Conservation (phyloP, 2,329 filamentous ascomycete species). For the Cercospora berteroae region DNA sequence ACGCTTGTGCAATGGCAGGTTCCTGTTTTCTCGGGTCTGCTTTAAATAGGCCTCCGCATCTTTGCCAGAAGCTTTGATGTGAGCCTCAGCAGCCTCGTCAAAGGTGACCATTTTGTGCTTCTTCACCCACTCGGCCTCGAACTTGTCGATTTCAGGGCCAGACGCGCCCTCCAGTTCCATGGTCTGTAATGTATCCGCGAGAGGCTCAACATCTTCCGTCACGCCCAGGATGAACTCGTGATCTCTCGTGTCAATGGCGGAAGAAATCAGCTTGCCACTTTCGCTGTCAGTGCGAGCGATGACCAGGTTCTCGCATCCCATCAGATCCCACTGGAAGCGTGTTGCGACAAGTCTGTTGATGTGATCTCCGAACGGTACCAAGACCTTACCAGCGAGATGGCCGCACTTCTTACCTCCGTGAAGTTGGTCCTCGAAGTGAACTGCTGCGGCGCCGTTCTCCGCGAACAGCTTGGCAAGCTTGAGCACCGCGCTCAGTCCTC, state of each 20-base stretch:
- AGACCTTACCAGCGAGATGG: slow-evolving; percentile 90
- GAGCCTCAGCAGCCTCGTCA: slow-evolving; percentile 65
- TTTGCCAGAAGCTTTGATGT: slow-evolving; percentile 37
- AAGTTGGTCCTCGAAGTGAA: slow-evolving; percentile 97
- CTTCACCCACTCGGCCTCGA: slow-evolving; percentile 86
- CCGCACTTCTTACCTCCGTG: slow-evolving; percentile 99
- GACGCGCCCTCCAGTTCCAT: slow-evolving; percentile 82
- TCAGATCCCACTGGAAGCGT: slow-evolving; percentile 96
- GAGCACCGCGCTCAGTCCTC: slow-evolving; percentile 85
- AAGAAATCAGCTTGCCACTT: slow-evolving; percentile 85
- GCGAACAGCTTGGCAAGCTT: slow-evolving; percentile 97
- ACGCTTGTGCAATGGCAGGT: slow-evolving; percentile 76
- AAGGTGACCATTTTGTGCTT: slow-evolving; percentile 81
- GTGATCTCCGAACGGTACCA: slow-evolving; percentile 91
- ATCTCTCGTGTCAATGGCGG: slow-evolving; percentile 87
- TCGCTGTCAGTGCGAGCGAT: slow-evolving; percentile 96
- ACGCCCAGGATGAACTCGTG: slow-evolving; percentile 96
- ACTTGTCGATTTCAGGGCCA: slow-evolving; percentile 77
- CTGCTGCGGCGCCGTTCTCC: slow-evolving; percentile 91
- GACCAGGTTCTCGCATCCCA: slow-evolving; percentile 92
- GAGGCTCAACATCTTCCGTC: slow-evolving; percentile 71
- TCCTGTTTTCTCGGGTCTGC: slow-evolving; percentile 55
- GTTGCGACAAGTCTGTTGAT: slow-evolving; percentile 91
- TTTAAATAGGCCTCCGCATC: slow-evolving; percentile 32
- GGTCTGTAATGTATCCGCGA: slow-evolving; percentile 82